A percentile compares a stretch with the other conserved stretches of the same genome.
phyloP scores from a whole-genome alignment of 768 basidiomycete species.

The Lepiota venenata region DNA sequence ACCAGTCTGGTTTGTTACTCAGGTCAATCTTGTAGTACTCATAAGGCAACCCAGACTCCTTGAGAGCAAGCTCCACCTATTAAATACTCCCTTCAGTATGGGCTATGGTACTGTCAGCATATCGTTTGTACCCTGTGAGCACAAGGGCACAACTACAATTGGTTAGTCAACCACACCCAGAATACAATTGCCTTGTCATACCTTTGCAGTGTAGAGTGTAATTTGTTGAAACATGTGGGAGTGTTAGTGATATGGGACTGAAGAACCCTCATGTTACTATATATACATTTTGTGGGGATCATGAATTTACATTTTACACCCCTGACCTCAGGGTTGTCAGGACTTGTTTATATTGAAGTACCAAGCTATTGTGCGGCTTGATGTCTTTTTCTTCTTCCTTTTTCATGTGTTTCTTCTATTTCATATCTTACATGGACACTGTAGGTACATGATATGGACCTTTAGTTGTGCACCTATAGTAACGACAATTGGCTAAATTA shows the following conservation, averaged over 20 bases:
- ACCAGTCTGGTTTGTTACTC: slow-evolving; percentile 67
- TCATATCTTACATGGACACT: too few relatives aligned
- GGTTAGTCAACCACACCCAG: background rate
- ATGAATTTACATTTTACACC: too few relatives aligned
- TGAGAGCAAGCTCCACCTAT: slow-evolving; percentile 59
- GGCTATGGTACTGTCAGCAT: background rate
- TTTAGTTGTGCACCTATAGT: too few relatives aligned
- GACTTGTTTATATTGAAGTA: too few relatives aligned
- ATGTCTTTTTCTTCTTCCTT: too few relatives aligned
- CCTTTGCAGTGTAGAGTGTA: slow-evolving; percentile 48
- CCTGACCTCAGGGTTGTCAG: too few relatives aligned
- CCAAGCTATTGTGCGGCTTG: too few relatives aligned
- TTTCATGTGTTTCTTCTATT: too few relatives aligned
- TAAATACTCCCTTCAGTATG: background rate
- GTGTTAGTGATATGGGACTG: background rate
- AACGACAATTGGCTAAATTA: too few relatives aligned
- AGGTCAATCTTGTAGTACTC: slow-evolving; percentile 58
- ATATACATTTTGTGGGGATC: background rate
- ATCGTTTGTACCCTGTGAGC: slow-evolving; percentile 45
- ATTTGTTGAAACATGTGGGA: slow-evolving; percentile 21
- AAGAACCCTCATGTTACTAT: background rate
- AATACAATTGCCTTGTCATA: slow-evolving; percentile 14
- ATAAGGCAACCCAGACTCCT: slow-evolving; percentile 47
- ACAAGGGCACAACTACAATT: slow-evolving; percentile 49
- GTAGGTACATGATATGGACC: too few relatives aligned